phyloP scores from a whole-genome alignment of 1,284 basidiomycete species.

The Gomphus bonarii region DNA sequence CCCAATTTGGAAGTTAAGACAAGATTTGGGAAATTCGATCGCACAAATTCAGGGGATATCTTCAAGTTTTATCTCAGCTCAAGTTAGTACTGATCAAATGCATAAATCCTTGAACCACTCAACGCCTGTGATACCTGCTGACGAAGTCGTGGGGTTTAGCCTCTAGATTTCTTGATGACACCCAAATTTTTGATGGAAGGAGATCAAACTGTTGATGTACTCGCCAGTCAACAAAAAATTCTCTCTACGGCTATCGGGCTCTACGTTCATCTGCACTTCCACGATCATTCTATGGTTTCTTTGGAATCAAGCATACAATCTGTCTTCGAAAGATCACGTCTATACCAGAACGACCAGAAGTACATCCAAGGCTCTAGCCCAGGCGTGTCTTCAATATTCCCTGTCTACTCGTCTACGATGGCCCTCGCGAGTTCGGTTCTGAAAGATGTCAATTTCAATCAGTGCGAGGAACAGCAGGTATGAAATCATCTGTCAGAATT shows the following conservation, averaged over 20 bases:
- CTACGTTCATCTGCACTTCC: background rate
- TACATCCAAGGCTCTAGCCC: background rate
- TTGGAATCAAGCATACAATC: background rate
- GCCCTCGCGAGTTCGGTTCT: background rate
- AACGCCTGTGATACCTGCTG: conserved; percentile 13
- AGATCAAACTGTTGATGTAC: background rate
- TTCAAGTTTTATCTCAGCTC: conserved; percentile 25
- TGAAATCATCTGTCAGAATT: background rate
- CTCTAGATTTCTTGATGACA: conserved; percentile 30
- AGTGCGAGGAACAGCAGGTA: background rate
- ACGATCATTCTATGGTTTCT: background rate
- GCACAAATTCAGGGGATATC: conserved; percentile 19
- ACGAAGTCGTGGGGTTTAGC: conserved; percentile 17
- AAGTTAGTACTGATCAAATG: conserved; percentile 28
- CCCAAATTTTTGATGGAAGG: conserved; percentile 11
- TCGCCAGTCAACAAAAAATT: background rate
- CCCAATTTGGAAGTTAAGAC: background rate
- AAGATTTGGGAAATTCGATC: background rate
- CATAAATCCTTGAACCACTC: conserved; percentile 14
- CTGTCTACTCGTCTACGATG: background rate
- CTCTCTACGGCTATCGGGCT: background rate
- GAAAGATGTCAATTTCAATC: background rate
- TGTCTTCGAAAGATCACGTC: background rate
- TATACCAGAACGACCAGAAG: background rate
- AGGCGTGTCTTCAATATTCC: background rate